A percentile compares a stretch with the other conserved stretches of the same genome.
These are phyloP conservation scores for Anthracocystis panici-leucophaei DNA, from an alignment of 1,284 basidiomycete genomes.

Conservation along the genomic window DNA sequence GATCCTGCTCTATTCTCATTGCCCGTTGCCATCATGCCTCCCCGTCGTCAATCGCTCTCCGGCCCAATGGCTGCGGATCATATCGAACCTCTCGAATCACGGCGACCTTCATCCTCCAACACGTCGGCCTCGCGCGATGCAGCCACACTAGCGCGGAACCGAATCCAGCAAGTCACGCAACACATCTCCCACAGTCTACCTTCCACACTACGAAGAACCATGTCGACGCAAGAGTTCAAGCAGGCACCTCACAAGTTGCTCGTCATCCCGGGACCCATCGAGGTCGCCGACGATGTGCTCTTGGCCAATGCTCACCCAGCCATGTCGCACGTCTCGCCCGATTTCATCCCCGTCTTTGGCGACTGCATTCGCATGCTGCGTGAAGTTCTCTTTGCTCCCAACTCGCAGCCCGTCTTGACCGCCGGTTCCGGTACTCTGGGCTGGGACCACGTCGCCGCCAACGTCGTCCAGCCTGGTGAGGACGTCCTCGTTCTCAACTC, in stretches of 20 bases:
- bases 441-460: conserved; percentile 77
- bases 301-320: conserved; percentile 67
- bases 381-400: conserved; percentile 75
- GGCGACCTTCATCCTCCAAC: conserved; percentile 31
- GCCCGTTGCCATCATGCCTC: conserved; percentile 14
- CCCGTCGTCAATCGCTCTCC: conserved; percentile 44
- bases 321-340: conserved; percentile 82
- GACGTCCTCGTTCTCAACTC: conserved; percentile 81
- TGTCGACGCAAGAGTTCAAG: conserved; percentile 58
- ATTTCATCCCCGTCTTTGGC: conserved; percentile 89
- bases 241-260: conserved; percentile 68
- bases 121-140: conserved; percentile 10
- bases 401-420: conserved; percentile 77
- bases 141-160: conserved; percentile 27
- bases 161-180: conserved; percentile 45
- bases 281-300: conserved; percentile 80
- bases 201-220: conserved; percentile 45
- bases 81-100: conserved; percentile 20
- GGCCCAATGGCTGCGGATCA: conserved; percentile 29
- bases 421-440: conserved; percentile 94
- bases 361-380: conserved; percentile 89
- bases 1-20: neutral
- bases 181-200: conserved; percentile 48
- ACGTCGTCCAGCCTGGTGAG: conserved; percentile 83
- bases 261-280: conserved; percentile 83